phyloP scores from a whole-genome alignment of 2,329 filamentous ascomycete species.

The Penicillium sp. region DNA sequence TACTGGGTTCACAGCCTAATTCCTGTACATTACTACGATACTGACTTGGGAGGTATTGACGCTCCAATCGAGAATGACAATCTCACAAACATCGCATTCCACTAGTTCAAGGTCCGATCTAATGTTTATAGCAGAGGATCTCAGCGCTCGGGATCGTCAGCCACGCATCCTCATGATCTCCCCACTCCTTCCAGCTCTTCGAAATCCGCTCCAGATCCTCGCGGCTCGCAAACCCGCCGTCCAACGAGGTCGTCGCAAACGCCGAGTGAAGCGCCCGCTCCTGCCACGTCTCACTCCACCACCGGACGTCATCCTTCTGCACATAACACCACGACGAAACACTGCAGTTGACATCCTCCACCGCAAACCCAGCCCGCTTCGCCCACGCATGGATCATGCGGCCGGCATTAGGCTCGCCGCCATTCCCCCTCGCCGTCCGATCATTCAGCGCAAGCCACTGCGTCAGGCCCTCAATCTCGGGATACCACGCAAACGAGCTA shows the following conservation, averaged over 20 bases:
- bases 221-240: slow-evolving; percentile 26
- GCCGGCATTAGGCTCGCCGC: slow-evolving; percentile 30
- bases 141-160: slow-evolving; percentile 32
- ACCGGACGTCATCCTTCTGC: slow-evolving; percentile 25
- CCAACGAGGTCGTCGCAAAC: slow-evolving; percentile 27
- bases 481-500: slow-evolving; percentile 29
- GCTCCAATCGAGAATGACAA: too few relatives aligned
- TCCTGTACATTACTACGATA: too few relatives aligned
- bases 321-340: slow-evolving; percentile 32
- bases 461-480: slow-evolving; percentile 25
- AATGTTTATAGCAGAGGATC: slow-evolving; percentile 49
- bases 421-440: slow-evolving; percentile 27
- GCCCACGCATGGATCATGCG: slow-evolving; percentile 32
- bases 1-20: too few relatives aligned
- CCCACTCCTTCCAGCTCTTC: slow-evolving; percentile 32
- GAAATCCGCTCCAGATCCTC: slow-evolving; percentile 32
- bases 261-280: slow-evolving; percentile 26
- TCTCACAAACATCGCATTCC: neutral
- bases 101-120: neutral
- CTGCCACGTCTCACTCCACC: slow-evolving; percentile 30
- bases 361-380: slow-evolving; percentile 28
- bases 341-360: slow-evolving; percentile 20
- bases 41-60: too few relatives aligned
- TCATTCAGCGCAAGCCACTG: slow-evolving; percentile 28
- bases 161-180: slow-evolving; percentile 32